Conservation (phyloP, 2,329 filamentous ascomycete species). For the Aspergillus fructus region DNA sequence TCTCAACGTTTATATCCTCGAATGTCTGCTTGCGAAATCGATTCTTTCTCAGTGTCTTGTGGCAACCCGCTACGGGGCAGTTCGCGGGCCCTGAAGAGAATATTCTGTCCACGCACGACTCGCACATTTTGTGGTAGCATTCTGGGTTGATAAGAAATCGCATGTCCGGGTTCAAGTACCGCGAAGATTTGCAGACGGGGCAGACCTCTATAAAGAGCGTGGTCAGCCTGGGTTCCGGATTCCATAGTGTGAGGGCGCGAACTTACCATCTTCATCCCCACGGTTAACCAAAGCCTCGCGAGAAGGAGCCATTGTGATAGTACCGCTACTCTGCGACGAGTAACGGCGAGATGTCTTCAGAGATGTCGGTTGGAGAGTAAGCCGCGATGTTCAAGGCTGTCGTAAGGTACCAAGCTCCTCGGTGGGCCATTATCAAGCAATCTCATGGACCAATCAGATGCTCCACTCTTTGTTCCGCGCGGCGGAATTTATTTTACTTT, state of each 20-base stretch:
- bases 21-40: constrained; percentile 89
- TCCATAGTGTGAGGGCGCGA: not conserved
- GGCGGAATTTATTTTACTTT: constrained; percentile 20
- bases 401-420: not conserved
- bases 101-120: constrained; percentile 89
- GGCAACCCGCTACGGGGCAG: constrained; percentile 87
- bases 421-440: constrained; percentile 10
- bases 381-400: not conserved
- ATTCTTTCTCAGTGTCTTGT: constrained; percentile 78
- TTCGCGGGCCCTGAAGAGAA: constrained; percentile 89
- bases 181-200: constrained; percentile 94
- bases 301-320: constrained; percentile 30
- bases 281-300: constrained; percentile 33
- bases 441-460: constrained; percentile 28
- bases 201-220: constrained; percentile 66
- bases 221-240: constrained; percentile 9
- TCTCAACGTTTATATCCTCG: constrained; percentile 80
- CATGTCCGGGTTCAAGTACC: constrained; percentile 93
- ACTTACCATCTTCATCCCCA: constrained; percentile 45
- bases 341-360: constrained; percentile 2
- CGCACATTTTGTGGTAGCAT: constrained; percentile 99
- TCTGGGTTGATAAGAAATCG: constrained; percentile 95
- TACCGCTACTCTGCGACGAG: not conserved
- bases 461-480: constrained; percentile 14
- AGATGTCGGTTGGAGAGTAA: constrained; percentile 5